Conservation (phyloP, 2,329 filamentous ascomycete species). For the Penicillium concentricum region DNA sequence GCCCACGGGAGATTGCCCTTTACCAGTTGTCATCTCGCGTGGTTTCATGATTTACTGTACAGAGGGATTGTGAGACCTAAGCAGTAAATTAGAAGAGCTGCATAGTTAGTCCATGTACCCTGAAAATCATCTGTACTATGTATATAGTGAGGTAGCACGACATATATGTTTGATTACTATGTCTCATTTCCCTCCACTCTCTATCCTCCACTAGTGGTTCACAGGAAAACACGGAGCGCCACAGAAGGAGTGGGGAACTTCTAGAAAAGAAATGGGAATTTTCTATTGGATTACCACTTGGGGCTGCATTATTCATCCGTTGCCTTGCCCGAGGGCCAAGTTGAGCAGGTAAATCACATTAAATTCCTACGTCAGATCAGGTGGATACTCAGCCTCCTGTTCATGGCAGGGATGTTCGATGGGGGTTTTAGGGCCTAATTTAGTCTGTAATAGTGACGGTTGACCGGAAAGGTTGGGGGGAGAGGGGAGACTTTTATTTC, state of each 20-base stretch:
- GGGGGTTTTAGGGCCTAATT: constrained; percentile 10
- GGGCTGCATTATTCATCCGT: constrained; percentile 20
- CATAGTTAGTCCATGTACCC: background rate
- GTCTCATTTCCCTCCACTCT: constrained; percentile 2
- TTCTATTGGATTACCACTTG: constrained; percentile 27
- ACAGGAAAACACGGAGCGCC: constrained; percentile 2
- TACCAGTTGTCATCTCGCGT: constrained; percentile 25
- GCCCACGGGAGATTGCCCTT: constrained; percentile 29
- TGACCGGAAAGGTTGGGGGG: constrained; percentile 8
- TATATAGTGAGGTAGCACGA: background rate
- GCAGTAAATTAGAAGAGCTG: background rate
- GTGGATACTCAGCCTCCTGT: constrained; percentile 31
- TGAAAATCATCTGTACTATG: background rate
- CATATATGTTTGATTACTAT: constrained; percentile 2
- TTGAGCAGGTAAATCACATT: constrained; percentile 15
- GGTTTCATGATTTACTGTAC: constrained; percentile 22
- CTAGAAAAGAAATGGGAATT: constrained; percentile 23
- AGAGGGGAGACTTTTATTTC: background rate
- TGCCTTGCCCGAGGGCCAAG: background rate
- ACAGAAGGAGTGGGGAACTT: constrained; percentile 23
- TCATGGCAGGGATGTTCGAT: constrained; percentile 29
- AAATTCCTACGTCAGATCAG: constrained; percentile 29
- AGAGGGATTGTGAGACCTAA: constrained; percentile 14
- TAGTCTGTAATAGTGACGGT: constrained; percentile 16
- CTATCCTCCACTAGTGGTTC: constrained; percentile 16